phyloP scores from a whole-genome alignment of 2,329 filamentous ascomycete species.

The Monilinia fructicola region DNA sequence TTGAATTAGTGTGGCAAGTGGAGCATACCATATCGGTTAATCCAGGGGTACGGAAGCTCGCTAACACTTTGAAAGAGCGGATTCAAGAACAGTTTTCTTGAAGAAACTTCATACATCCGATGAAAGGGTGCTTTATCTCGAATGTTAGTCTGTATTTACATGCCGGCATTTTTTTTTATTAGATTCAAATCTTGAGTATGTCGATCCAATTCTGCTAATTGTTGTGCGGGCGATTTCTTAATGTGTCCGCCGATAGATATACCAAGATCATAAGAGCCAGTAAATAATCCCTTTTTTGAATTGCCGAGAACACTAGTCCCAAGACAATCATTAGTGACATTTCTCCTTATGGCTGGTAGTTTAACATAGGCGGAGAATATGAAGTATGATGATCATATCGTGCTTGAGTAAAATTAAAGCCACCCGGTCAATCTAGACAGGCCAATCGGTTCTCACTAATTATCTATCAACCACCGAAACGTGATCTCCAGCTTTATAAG shows the following conservation, averaged over 20 bases:
- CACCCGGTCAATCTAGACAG: not conserved
- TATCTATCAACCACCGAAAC: not conserved
- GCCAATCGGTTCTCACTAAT: not conserved
- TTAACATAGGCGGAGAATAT: not conserved
- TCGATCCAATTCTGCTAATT: not conserved
- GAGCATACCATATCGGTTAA: not conserved
- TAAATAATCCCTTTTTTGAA: not conserved
- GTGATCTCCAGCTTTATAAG: not conserved
- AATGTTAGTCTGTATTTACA: not conserved
- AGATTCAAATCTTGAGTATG: not conserved
- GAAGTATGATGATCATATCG: not conserved
- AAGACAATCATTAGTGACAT: not conserved
- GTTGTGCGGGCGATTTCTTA: not conserved
- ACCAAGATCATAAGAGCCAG: not conserved
- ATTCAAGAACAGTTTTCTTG: not conserved
- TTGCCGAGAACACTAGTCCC: not conserved
- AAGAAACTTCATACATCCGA: not conserved
- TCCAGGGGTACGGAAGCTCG: not conserved
- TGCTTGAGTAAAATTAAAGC: not conserved
- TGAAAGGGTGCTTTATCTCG: not conserved
- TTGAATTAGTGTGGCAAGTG: not conserved
- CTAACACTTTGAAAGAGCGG: not conserved
- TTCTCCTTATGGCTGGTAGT: not conserved
- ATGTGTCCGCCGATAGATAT: not conserved
- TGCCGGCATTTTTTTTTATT: rapidly evolving